Percentiles rank a stretch among this genome's conserved stretches.
phyloP scores from a whole-genome alignment of 2,329 filamentous ascomycete genomes.

The Botrytis squamosa region DNA sequence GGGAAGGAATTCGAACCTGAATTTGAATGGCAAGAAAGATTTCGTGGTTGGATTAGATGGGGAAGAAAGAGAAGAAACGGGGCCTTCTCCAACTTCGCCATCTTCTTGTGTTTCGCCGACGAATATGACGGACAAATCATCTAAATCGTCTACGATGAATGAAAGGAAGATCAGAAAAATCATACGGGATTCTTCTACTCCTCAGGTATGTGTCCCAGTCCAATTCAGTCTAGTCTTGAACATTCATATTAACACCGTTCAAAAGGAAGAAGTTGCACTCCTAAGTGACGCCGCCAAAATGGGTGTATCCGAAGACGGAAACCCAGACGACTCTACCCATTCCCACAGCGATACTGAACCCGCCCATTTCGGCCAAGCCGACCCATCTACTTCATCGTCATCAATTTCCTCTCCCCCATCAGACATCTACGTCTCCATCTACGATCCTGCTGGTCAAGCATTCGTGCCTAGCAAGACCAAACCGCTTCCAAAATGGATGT shows the following conservation, averaged over 20 bases:
- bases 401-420: neutral
- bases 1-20: neutral
- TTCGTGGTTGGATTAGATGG: conserved; percentile 17
- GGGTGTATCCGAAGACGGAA: conserved; percentile 28
- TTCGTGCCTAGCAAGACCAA: conserved; percentile 52
- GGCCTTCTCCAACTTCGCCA: neutral
- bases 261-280: conserved; percentile 21
- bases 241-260: neutral
- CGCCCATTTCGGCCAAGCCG: conserved; percentile 5
- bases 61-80: conserved; percentile 20
- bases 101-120: neutral
- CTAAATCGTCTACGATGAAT: conserved; percentile 15
- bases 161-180: conserved; percentile 24
- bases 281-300: conserved; percentile 30
- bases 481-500: conserved; percentile 47
- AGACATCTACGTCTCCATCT: conserved; percentile 50
- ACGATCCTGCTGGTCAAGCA: conserved; percentile 49
- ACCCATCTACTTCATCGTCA: conserved; percentile 1
- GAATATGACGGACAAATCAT: neutral
- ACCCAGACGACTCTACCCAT: conserved; percentile 21
- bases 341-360: conserved; percentile 24
- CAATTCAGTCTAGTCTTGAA: neutral
- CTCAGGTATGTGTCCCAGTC: neutral
- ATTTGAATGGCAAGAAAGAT: neutral
- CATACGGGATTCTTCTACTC: conserved; percentile 21